Percentiles rank a stretch among this genome's conserved stretches.
Evolutionary conservation across 1,284 basidiomycete genomes (phyloP).

Genomic region (Heterobasidion occidentale): DNA sequence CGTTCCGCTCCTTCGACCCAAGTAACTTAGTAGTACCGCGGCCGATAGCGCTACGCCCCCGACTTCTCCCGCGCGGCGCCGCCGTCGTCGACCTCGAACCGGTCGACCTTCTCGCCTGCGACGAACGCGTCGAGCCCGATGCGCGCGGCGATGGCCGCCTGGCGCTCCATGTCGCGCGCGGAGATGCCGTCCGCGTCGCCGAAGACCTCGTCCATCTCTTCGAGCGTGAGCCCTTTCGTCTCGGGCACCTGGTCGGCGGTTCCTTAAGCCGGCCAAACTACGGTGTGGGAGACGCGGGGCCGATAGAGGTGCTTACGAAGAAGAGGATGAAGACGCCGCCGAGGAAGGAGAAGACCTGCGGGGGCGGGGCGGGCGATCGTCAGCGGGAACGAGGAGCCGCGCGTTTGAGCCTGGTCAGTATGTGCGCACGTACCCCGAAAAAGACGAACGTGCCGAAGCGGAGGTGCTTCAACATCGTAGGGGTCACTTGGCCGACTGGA

Average conservation of each 20-base stretch:
- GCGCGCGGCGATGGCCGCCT: constrained; percentile 46
- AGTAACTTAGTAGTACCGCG: too few species aligned
- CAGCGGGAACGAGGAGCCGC: not conserved
- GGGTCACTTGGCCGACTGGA: constrained; percentile 45
- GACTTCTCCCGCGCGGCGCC: not conserved
- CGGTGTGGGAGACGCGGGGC: not conserved
- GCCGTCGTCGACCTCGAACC: constrained; percentile 1
- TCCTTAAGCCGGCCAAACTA: not conserved
- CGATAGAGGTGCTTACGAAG: constrained; percentile 34
- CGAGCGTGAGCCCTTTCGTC: constrained; percentile 58
- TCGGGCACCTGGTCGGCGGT: constrained; percentile 42
- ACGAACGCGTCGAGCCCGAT: constrained; percentile 38
- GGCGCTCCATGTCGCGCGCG: constrained; percentile 43
- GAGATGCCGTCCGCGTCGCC: constrained; percentile 43
- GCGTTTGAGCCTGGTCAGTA: too few species aligned
- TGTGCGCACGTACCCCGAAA: constrained; percentile 42
- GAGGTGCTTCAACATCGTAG: constrained; percentile 50
- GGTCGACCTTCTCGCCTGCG: constrained; percentile 8
- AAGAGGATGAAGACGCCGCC: constrained; percentile 58
- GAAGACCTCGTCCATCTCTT: constrained; percentile 69
- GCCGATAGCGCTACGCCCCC: too few species aligned
- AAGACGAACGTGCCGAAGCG: constrained; percentile 63
- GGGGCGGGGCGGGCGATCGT: constrained; percentile 1
- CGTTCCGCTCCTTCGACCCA: too few species aligned
- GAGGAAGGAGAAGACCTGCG: constrained; percentile 49